Conservation (phyloP, 148 eudicot species). For the Chenopodium album region DNA sequence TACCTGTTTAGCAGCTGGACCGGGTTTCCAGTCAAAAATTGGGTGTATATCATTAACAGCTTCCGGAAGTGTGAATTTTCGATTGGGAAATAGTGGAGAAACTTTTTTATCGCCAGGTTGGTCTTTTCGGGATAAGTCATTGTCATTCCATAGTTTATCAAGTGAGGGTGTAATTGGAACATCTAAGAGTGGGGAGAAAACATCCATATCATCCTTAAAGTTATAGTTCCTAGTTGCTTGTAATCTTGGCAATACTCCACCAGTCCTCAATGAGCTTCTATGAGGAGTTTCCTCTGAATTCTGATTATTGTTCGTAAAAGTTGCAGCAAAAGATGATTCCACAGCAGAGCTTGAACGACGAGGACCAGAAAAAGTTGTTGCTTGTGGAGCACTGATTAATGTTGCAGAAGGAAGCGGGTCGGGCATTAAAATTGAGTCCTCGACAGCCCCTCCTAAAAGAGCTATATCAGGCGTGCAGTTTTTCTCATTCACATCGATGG, state of each 20-base stretch:
- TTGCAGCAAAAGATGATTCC: conserved; percentile 39
- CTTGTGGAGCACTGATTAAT: conserved; percentile 46
- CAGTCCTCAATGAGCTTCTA: conserved; percentile 52
- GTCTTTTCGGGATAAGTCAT: conserved; percentile 51
- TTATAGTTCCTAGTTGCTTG: conserved; percentile 65
- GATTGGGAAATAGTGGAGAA: conserved; percentile 48
- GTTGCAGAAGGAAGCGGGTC: conserved; percentile 82
- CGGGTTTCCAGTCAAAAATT: conserved; percentile 71
- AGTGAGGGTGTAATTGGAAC: conserved; percentile 83
- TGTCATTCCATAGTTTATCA: conserved; percentile 73
- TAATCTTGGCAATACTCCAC: conserved; percentile 68
- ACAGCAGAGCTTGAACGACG: conserved; percentile 60
- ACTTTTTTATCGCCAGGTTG: conserved; percentile 49
- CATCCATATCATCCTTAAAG: conserved; percentile 92
- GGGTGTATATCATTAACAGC: conserved; percentile 45
- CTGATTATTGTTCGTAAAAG: conserved; percentile 32
- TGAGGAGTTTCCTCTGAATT: conserved; percentile 62
- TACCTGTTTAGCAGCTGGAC: conserved; percentile 64
- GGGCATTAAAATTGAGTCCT: conserved; percentile 92
- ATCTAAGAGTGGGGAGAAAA: conserved; percentile 95
- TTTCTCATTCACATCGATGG: conserved; percentile 61
- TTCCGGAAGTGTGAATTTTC: conserved; percentile 53
- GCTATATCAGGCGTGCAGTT: conserved; percentile 73
- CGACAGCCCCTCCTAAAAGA: conserved; percentile 82
- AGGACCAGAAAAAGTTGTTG: conserved; percentile 50